phyloP scores from a whole-genome alignment of 108 stramenopile genomes.

The Discostella pseudostelligera region DNA sequence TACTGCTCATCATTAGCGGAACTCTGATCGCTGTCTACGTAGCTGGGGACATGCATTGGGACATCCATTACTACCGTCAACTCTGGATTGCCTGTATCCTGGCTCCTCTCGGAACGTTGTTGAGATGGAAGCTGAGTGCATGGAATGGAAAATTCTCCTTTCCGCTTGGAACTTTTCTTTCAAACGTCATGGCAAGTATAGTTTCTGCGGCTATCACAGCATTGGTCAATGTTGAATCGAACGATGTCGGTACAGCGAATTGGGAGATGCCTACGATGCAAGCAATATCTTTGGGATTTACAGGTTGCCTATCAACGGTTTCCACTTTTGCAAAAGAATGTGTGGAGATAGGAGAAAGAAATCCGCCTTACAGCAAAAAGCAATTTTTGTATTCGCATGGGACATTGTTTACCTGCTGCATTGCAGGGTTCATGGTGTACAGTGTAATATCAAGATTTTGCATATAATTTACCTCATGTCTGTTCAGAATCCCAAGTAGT shows the following conservation, averaged over 20 bases:
- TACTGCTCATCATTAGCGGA: slow-evolving; percentile 11
- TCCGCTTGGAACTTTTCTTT: slow-evolving; percentile 68
- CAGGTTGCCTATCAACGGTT: slow-evolving; percentile 77
- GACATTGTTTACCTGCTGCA: slow-evolving; percentile 47
- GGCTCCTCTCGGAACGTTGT: slow-evolving; percentile 60
- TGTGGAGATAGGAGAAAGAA: slow-evolving; percentile 37
- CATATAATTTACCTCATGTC: neutral
- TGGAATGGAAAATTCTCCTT: slow-evolving; percentile 61
- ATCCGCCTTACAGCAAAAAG: slow-evolving; percentile 41
- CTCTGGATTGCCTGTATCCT: slow-evolving; percentile 53
- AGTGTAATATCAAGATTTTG: slow-evolving; percentile 46
- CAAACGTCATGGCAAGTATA: slow-evolving; percentile 57
- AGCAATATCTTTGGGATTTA: slow-evolving; percentile 50
- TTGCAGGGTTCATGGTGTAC: slow-evolving; percentile 55
- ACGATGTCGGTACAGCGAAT: slow-evolving; percentile 10
- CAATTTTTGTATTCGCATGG: slow-evolving; percentile 51
- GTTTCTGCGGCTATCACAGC: slow-evolving; percentile 43
- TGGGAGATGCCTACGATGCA: slow-evolving; percentile 41
- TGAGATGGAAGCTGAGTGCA: slow-evolving; percentile 57
- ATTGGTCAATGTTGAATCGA: slow-evolving; percentile 7
- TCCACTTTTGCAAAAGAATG: slow-evolving; percentile 74
- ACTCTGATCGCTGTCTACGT: slow-evolving; percentile 45
- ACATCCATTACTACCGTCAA: slow-evolving; percentile 57
- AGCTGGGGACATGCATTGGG: slow-evolving; percentile 48
- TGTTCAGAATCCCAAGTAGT: too few relatives aligned